Base-by-base conservation (phyloP, 345 rosid species). In the Salix exigua region DNA sequence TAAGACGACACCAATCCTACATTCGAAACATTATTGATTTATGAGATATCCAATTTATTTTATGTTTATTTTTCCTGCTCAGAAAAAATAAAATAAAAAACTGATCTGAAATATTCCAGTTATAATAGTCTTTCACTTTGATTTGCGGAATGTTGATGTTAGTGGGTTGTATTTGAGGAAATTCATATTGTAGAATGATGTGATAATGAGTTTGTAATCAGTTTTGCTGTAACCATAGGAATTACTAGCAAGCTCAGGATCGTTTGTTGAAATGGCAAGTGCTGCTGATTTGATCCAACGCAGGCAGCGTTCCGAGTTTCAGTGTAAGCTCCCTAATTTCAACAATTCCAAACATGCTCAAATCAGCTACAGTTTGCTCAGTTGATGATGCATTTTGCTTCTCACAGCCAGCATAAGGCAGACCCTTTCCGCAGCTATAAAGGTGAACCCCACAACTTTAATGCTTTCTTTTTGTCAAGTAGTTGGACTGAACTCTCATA, bases 261-360 rank as follows among this genome's bases (percentile, higher is more conserved):
- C 88, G 58, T 88, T 83, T 70, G 79, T 88, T 68, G 88, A 81
- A 83, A 78, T 73, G 72, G 96, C 96, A 44, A 80, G 79, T 74
- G 97, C 96, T 76, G 99, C 97, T 77, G 97, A 95, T 75, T 77
- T 95, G 82, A 91, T 89, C 73, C 99, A 95, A 65, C 96, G 89
- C 33, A 85, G 97, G 68, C 99, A 95, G 66, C 91, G 96, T n/a
- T 93, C 97, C 2, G 97, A 91, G 73, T 88, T 93, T 75, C 91
- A 72, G 31, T 85, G 97, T 93, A 77, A 84, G 97, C 58, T 77
- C 68, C 58, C 12, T 28, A n/a, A 33, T 50, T 33, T n/a, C 42
- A 16, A 40, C 7, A 26, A 23, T 3, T 46, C 33, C 46, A 3
- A 55, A 26, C 73, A 37, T 38, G 62, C 75, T 58, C 37, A 68